Percentiles rank a stretch among this genome's conserved stretches.
phyloP scores from a whole-genome alignment of 2,329 filamentous ascomycete genomes.

The Penicillium psychrosexuale region DNA sequence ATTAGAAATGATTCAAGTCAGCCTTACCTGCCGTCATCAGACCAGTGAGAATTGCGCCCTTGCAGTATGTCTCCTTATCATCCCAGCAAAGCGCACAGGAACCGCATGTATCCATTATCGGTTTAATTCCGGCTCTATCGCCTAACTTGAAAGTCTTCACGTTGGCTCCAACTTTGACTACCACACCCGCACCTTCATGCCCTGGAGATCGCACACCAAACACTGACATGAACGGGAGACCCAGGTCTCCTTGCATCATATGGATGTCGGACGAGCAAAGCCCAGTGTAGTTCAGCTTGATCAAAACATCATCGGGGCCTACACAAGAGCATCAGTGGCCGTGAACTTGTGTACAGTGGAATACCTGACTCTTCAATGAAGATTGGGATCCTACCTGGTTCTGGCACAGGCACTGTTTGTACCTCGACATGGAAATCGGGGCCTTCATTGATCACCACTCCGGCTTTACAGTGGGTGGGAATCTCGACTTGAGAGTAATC shows the following conservation, averaged over 20 bases:
- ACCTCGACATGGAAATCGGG: conserved; percentile 50
- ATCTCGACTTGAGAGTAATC: conserved; percentile 27
- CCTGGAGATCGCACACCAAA: conserved; percentile 49
- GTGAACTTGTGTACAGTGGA: neutral
- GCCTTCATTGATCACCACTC: conserved; percentile 51
- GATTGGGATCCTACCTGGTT: conserved; percentile 39
- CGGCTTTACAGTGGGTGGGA: conserved; percentile 51
- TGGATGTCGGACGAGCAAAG: conserved; percentile 59
- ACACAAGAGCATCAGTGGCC: neutral
- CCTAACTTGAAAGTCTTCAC: conserved; percentile 55
- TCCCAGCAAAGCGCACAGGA: conserved; percentile 51
- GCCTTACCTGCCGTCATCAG: conserved; percentile 42
- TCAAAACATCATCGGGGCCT: conserved; percentile 55
- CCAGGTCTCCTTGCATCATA: conserved; percentile 56
- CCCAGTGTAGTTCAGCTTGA: conserved; percentile 58
- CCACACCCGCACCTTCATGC: conserved; percentile 58
- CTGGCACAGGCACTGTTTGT: conserved; percentile 49
- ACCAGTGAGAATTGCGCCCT: conserved; percentile 33
- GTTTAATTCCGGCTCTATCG: conserved; percentile 54
- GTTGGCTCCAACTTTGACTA: conserved; percentile 55
- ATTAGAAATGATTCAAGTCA: neutral
- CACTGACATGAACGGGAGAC: conserved; percentile 45
- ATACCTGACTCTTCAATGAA: neutral
- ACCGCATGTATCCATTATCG: conserved; percentile 52
- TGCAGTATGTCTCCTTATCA: conserved; percentile 52